phyloP scores from a whole-genome alignment of 768 basidiomycete species.

The Hericium alpestre region DNA sequence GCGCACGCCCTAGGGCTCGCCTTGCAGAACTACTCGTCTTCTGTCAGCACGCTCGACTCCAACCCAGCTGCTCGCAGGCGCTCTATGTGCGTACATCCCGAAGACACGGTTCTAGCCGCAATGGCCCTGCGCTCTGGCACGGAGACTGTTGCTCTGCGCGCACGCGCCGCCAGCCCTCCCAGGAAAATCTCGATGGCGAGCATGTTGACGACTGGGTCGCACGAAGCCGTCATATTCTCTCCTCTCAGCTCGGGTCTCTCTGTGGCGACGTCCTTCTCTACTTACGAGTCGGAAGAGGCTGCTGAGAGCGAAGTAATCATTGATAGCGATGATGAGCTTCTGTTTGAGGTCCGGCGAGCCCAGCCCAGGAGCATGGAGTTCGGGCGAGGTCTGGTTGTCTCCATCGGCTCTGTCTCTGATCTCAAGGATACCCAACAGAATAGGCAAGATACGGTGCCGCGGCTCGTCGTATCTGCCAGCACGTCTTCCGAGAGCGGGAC shows the following conservation, averaged over 20 bases:
- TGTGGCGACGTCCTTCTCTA: background rate
- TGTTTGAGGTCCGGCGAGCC: background rate
- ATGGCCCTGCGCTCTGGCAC: background rate
- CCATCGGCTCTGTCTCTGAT: background rate
- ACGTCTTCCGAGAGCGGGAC: background rate
- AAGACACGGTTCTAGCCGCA: background rate
- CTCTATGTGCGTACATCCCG: background rate
- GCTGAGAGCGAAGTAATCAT: background rate
- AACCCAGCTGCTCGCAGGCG: background rate
- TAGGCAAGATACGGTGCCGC: background rate
- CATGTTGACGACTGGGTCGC: background rate
- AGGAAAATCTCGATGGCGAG: background rate
- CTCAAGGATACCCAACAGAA: background rate
- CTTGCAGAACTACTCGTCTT: background rate
- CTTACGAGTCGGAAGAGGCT: background rate
- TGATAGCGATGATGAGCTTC: background rate
- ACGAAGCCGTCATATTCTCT: background rate
- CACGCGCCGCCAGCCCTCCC: background rate
- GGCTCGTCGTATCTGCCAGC: conserved; percentile 1
- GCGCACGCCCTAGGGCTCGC: conserved; percentile 1
- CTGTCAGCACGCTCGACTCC: background rate
- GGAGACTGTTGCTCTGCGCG: background rate
- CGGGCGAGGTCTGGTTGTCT: background rate
- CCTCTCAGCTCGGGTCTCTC: background rate
- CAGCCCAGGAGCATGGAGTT: conserved; percentile 2